A percentile compares a stretch with the other conserved stretches of the same genome.
Evolutionary conservation across 768 basidiomycete genomes (phyloP).

Genomic region (Fomitopsis pulvina): DNA sequence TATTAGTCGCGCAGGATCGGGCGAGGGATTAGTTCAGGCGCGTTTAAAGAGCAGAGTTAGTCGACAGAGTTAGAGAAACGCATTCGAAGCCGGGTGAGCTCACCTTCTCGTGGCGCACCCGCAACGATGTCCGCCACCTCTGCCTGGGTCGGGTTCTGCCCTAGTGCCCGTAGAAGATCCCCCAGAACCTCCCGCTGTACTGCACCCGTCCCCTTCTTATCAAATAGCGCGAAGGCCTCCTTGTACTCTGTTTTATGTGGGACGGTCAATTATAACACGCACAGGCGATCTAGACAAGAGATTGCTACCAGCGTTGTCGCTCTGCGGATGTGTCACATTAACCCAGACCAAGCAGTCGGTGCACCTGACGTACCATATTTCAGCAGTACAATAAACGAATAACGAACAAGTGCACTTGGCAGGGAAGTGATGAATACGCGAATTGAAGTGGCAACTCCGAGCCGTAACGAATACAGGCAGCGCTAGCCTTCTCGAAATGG

Average conservation of each 20-base stretch:
- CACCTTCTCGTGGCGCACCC: conserved; percentile 72
- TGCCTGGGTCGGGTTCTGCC: conserved; percentile 99
- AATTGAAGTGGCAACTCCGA: too few species aligned
- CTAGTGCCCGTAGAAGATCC: conserved; percentile 87
- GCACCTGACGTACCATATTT: background rate
- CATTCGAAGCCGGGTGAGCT: conserved; percentile 19
- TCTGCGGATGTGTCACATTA: conserved; percentile 20
- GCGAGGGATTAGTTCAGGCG: background rate
- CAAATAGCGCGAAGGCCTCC: conserved; percentile 96
- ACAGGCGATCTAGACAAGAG: background rate
- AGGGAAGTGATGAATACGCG: too few species aligned
- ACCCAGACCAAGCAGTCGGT: background rate
- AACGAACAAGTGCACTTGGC: too few species aligned
- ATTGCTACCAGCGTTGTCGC: conserved; percentile 44
- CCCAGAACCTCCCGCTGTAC: conserved; percentile 87
- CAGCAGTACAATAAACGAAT: background rate
- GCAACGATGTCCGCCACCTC: conserved; percentile 83
- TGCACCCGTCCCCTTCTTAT: conserved; percentile 90
- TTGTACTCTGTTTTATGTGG: conserved; percentile 67
- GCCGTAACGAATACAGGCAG: too few species aligned
- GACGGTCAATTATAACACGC: background rate
- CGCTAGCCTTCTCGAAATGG: too few species aligned
- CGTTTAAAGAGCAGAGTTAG: background rate
- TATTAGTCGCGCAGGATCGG: background rate
- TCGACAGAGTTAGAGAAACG: too few species aligned